Evolutionary conservation across 164 flowering plant genomes (phyloP).

Genomic region (Chloranthus sessilifolius): DNA sequence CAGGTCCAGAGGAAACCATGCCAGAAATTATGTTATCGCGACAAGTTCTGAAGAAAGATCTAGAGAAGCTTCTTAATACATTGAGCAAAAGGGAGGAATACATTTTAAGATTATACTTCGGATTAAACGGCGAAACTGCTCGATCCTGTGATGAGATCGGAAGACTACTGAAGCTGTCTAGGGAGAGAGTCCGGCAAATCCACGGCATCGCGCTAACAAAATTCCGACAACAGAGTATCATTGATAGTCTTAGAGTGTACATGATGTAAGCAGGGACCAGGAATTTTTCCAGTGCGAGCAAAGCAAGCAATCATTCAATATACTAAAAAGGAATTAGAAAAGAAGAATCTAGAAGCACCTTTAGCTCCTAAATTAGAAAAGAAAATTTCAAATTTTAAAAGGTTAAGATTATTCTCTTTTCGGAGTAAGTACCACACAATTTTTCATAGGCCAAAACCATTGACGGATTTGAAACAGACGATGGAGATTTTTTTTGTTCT

Average conservation of each 20-base stretch:
- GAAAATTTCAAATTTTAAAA: too few relatives aligned
- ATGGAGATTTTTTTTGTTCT: too few relatives aligned
- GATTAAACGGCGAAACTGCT: slow-evolving; percentile 41
- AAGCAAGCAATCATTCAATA: too few relatives aligned
- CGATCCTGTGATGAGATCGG: slow-evolving; percentile 51
- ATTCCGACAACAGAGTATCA: slow-evolving; percentile 17
- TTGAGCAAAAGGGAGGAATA: slow-evolving; percentile 38
- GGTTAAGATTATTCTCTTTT: too few relatives aligned
- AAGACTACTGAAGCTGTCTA: slow-evolving; percentile 37
- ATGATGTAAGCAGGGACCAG: slow-evolving; percentile 8
- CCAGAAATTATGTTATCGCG: slow-evolving; percentile 44
- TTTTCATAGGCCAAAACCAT: too few relatives aligned
- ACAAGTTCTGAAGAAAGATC: slow-evolving; percentile 30
- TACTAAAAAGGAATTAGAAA: too few relatives aligned
- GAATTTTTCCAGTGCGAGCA: too few relatives aligned
- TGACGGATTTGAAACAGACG: too few relatives aligned
- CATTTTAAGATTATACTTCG: slow-evolving; percentile 36
- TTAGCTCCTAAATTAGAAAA: too few relatives aligned
- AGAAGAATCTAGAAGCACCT: too few relatives aligned
- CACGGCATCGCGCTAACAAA: slow-evolving; percentile 37
- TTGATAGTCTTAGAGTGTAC: slow-evolving; percentile 11
- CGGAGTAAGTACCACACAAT: too few relatives aligned
- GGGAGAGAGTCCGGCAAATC: slow-evolving; percentile 58
- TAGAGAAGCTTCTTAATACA: slow-evolving; percentile 27
- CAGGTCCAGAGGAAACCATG: slow-evolving; percentile 43